Evolutionary conservation across 331 rosid species (phyloP).

Genomic region (Spiraea crenata): DNA sequence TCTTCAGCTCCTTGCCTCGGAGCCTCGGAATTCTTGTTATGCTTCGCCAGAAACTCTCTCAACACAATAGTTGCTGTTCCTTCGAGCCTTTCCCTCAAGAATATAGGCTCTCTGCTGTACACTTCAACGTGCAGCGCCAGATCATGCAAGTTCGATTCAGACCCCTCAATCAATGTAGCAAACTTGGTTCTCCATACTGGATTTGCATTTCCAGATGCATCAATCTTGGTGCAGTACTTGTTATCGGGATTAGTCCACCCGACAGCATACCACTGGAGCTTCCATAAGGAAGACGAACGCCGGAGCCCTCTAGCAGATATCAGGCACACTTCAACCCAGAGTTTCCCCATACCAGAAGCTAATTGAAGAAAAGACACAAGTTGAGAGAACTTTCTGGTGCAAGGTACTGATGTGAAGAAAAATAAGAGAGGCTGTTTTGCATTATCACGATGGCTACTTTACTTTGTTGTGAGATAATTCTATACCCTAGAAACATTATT

Average conservation of each 20-base stretch:
- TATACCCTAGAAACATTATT: conserved; percentile 32
- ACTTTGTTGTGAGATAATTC: conserved; percentile 29
- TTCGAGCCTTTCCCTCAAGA: conserved; percentile 66
- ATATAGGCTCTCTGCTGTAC: conserved; percentile 70
- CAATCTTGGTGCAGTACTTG: conserved; percentile 80
- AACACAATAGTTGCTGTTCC: conserved; percentile 63
- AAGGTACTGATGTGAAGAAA: conserved; percentile 25
- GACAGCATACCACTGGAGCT: conserved; percentile 83
- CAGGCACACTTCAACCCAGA: conserved; percentile 73
- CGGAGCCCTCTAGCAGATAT: conserved; percentile 73
- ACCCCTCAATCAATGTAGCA: conserved; percentile 51
- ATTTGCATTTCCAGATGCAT: conserved; percentile 63
- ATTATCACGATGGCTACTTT: conserved; percentile 47
- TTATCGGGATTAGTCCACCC: conserved; percentile 71
- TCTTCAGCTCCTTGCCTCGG: conserved; percentile 49
- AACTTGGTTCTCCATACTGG: conserved; percentile 85
- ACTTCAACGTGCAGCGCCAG: conserved; percentile 62
- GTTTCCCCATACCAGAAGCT: conserved; percentile 50
- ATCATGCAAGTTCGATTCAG: conserved; percentile 42
- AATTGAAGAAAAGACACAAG: conserved; percentile 25
- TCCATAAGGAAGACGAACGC: conserved; percentile 61
- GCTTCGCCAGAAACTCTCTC: conserved; percentile 62
- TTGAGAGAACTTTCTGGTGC: conserved; percentile 25
- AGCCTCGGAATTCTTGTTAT: conserved; percentile 36
- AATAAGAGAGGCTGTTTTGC: conserved; percentile 24